phyloP scores from a whole-genome alignment of 1,284 basidiomycete genomes.

The Melampsora americana region DNA sequence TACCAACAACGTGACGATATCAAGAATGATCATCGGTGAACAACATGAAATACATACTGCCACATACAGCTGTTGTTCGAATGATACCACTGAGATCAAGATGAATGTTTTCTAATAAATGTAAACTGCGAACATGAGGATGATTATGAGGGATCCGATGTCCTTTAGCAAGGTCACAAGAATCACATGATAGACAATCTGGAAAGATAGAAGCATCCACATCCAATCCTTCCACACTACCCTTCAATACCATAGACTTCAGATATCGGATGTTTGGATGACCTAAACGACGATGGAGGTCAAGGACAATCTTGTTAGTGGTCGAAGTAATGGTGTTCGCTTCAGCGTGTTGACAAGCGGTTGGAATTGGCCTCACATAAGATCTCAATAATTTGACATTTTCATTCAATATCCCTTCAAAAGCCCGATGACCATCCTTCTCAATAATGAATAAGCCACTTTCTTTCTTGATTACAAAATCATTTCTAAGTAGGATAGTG shows the following conservation, averaged over 20 bases:
- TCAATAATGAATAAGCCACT: background rate
- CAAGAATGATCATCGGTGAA: too few species aligned
- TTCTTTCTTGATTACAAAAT: background rate
- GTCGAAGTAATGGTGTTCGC: background rate
- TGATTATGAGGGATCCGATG: background rate
- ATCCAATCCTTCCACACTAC: too few species aligned
- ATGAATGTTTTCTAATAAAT: background rate
- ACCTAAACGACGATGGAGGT: background rate
- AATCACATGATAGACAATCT: too few species aligned
- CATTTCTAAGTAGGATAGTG: background rate
- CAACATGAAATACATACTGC: too few species aligned
- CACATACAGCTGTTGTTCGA: too few species aligned
- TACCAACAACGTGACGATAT: too few species aligned
- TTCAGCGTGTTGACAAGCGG: background rate
- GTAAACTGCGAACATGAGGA: background rate
- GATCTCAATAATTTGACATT: too few species aligned
- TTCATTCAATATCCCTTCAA: background rate
- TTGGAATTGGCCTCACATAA: background rate
- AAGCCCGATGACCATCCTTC: background rate
- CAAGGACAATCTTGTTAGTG: background rate
- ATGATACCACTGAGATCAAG: too few species aligned
- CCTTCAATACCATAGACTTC: too few species aligned
- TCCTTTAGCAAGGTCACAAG: too few species aligned
- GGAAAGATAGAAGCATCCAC: too few species aligned
- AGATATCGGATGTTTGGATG: too few species aligned